Evolutionary conservation across 2,329 filamentous ascomycete species (phyloP), one percentile per base, ranked within the genome.

Genomic region (Ascocoryne sarcoides): DNA sequence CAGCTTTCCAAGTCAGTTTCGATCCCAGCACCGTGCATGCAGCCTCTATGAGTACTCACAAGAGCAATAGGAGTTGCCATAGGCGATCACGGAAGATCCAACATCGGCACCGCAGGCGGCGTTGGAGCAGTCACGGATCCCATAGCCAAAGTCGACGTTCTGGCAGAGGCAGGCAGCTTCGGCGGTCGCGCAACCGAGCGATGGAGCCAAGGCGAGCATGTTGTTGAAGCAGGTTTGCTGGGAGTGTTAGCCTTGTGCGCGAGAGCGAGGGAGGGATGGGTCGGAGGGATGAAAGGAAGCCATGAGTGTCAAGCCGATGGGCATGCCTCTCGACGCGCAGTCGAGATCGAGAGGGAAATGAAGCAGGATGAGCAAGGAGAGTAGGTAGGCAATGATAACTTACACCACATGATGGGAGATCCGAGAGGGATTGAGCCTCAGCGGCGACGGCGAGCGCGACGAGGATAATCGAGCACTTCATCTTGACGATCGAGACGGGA

Each of bases 51-150:
- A n/a, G 12, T 26, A 45, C 52, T 37, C 46, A 56, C 50, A 17
- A 33, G 49, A 29, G 40, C 58, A 58, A 46, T 53, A 58, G 30
- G 12, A 35, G 10, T 21, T 28, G 30, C 54, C 59, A 44, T 54
- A 61, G 29, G 51, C 44, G 30, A 58, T 53, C 20, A 53, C 63
- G 50, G 46, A 37, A 10, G 42, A 36, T 5, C 47, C 56, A 19
- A 45, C 52, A 7, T 44, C 50, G 7, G 46, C n/a, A 37, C 55
- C 56, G 48, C 67, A 69, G 23, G 63, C 62, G 49, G 63, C 57
- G 41, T 54, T 62, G 42, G 65, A 58, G 58, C 67, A 71, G 52
- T 71, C 67, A 43, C 66, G 65, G 36, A 71, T 56, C 44, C 67
- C 68, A 42, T 64, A 67, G 42, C 58, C 60, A 47, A 68, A 71